These are phyloP conservation scores for Lichtheimia hyalospora DNA, from an alignment of 371 early-diverging fungal genomes.

Conservation along the genomic window DNA sequence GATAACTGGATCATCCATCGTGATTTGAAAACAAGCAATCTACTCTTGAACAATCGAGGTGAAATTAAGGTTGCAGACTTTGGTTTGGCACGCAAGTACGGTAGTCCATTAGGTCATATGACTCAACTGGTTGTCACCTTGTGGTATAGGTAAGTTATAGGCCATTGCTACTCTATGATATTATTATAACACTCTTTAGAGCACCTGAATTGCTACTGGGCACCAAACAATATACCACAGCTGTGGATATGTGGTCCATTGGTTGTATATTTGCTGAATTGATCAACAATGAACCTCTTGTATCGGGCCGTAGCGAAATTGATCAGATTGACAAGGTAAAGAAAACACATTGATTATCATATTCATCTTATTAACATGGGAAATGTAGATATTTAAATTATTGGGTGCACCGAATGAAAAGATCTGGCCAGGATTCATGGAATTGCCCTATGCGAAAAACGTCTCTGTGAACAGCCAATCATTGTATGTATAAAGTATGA, in stretches of 20 bases:
- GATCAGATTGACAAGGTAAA: slow-evolving; percentile 75
- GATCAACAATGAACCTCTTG: slow-evolving; percentile 68
- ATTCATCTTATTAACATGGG: background rate
- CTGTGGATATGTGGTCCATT: slow-evolving; percentile 98
- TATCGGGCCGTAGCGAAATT: slow-evolving; percentile 79
- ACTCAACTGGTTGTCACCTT: slow-evolving; percentile 91
- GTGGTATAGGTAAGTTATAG: slow-evolving; percentile 76
- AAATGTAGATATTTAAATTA: slow-evolving; percentile 66
- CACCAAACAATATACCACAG: slow-evolving; percentile 85
- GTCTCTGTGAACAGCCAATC: slow-evolving; percentile 49
- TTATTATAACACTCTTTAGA: slow-evolving; percentile 37
- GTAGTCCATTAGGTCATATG: slow-evolving; percentile 73
- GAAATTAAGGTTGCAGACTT: slow-evolving; percentile 87
- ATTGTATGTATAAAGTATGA: slow-evolving; percentile 16
- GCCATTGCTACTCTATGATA: background rate
- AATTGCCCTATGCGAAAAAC: slow-evolving; percentile 71
- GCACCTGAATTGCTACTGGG: slow-evolving; percentile 98
- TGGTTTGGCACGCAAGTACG: slow-evolving; percentile 78
- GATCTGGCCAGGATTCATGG: slow-evolving; percentile 74
- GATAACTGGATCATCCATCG: slow-evolving; percentile 95
- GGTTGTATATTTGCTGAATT: slow-evolving; percentile 95
- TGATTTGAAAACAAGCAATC: slow-evolving; percentile 97
- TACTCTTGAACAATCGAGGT: slow-evolving; percentile 87
- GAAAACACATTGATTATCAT: background rate
- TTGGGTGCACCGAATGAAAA: slow-evolving; percentile 71